phyloP scores from a whole-genome alignment of 495 filamentous ascomycete genomes.

The Podospora australis region DNA sequence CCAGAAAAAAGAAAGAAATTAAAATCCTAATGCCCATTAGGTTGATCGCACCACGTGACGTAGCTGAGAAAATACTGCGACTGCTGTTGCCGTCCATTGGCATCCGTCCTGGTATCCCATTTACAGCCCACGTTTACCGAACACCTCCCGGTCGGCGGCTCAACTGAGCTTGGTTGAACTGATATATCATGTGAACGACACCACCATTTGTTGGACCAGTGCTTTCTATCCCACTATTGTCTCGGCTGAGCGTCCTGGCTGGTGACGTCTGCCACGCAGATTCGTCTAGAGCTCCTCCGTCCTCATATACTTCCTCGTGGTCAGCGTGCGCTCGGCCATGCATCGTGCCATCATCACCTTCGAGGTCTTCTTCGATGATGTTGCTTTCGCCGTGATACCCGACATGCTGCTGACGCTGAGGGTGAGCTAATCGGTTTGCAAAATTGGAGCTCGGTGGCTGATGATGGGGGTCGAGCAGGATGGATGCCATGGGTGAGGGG shows the following conservation, averaged over 20 bases:
- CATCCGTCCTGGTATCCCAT: neutral
- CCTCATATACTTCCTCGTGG: conserved; percentile 50
- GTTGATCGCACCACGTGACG: too few species aligned
- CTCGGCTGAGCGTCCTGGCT: conserved; percentile 32
- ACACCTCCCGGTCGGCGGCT: conserved; percentile 42
- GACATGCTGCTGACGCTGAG: conserved; percentile 34
- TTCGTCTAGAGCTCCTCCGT: conserved; percentile 39
- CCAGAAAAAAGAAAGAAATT: too few species aligned
- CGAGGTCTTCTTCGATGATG: conserved; percentile 43
- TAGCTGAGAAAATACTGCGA: neutral
- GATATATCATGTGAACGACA: conserved; percentile 80
- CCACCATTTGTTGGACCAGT: conserved; percentile 46
- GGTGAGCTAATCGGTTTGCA: conserved; percentile 8
- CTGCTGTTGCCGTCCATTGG: neutral
- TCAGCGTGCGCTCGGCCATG: conserved; percentile 70
- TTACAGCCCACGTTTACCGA: conserved; percentile 20
- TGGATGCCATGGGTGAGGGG: conserved; percentile 59
- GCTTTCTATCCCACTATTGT: conserved; percentile 28
- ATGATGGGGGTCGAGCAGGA: conserved; percentile 80
- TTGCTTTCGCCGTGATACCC: conserved; percentile 35
- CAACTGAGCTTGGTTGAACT: conserved; percentile 81
- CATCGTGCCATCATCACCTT: conserved; percentile 53
- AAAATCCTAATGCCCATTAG: too few species aligned
- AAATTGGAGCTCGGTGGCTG: conserved; percentile 53
- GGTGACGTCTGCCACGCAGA: conserved; percentile 50